These are phyloP conservation scores for Neurospora sp. DNA, from an alignment of 495 filamentous ascomycete genomes.

Conservation along the genomic window DNA sequence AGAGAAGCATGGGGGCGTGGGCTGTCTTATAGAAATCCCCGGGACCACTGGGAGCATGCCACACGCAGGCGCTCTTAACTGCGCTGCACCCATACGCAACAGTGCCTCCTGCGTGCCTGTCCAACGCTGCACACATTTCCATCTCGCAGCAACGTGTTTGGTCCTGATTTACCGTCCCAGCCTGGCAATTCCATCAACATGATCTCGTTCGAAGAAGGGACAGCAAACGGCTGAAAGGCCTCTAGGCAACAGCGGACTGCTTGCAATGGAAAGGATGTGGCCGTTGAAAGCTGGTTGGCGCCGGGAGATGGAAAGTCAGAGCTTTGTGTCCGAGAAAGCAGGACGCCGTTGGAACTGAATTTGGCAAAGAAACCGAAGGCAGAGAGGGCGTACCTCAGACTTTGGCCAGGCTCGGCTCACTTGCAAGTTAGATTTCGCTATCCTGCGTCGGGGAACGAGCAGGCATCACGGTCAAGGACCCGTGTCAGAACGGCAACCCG, in stretches of 20 bases:
- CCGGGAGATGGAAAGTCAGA: neutral
- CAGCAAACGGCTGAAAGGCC: neutral
- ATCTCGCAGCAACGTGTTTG: neutral
- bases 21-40: neutral
- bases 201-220: neutral
- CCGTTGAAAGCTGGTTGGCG: neutral
- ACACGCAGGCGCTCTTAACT: neutral
- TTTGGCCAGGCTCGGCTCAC: neutral
- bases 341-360: neutral
- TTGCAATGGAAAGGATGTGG: neutral
- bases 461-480: neutral
- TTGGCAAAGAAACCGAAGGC: neutral
- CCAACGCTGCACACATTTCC: neutral
- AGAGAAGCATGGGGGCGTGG: neutral
- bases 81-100: neutral
- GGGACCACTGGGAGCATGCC: neutral
- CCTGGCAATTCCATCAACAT: neutral
- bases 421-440: neutral
- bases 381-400: neutral
- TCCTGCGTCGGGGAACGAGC: neutral
- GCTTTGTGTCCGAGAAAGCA: neutral
- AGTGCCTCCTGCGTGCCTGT: neutral
- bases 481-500: neutral
- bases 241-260: neutral
- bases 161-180: neutral